phyloP scores from a whole-genome alignment of 2,329 filamentous ascomycete genomes.

The Penicillium italicum region DNA sequence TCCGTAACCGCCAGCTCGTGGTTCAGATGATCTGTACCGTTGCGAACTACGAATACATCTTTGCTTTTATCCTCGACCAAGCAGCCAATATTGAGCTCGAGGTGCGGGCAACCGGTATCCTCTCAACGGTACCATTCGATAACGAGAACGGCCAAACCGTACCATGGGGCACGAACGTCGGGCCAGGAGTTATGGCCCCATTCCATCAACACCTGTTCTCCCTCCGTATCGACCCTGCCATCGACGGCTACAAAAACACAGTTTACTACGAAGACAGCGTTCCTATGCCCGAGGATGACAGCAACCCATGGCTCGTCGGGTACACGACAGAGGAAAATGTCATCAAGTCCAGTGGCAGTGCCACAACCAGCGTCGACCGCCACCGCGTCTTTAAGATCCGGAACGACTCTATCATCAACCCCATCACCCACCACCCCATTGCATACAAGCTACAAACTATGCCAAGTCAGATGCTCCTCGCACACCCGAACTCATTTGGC shows the following conservation, averaged over 20 bases:
- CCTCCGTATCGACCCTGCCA: slow-evolving; percentile 59
- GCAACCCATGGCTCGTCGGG: slow-evolving; percentile 60
- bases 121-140: slow-evolving; percentile 65
- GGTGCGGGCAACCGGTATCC: slow-evolving; percentile 65
- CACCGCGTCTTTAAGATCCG: slow-evolving; percentile 53
- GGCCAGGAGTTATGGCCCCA: slow-evolving; percentile 64
- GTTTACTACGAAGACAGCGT: slow-evolving; percentile 56
- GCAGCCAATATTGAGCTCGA: slow-evolving; percentile 66
- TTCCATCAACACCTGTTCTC: slow-evolving; percentile 78
- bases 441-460: slow-evolving; percentile 51
- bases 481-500: slow-evolving; percentile 45
- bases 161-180: slow-evolving; percentile 66
- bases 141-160: slow-evolving; percentile 57
- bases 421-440: slow-evolving; percentile 45
- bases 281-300: slow-evolving; percentile 49
- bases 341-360: slow-evolving; percentile 48
- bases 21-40: slow-evolving; percentile 69
- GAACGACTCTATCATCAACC: slow-evolving; percentile 47
- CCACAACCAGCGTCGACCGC: slow-evolving; percentile 52
- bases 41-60: slow-evolving; percentile 70
- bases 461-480: slow-evolving; percentile 50
- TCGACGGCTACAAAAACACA: slow-evolving; percentile 56
- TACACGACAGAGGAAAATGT: slow-evolving; percentile 55
- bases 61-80: slow-evolving; percentile 70
- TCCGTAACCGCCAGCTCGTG: slow-evolving; percentile 64